Evolutionary conservation across 2,329 filamentous ascomycete genomes (phyloP).

Genomic region (Calycina herbarum): DNA sequence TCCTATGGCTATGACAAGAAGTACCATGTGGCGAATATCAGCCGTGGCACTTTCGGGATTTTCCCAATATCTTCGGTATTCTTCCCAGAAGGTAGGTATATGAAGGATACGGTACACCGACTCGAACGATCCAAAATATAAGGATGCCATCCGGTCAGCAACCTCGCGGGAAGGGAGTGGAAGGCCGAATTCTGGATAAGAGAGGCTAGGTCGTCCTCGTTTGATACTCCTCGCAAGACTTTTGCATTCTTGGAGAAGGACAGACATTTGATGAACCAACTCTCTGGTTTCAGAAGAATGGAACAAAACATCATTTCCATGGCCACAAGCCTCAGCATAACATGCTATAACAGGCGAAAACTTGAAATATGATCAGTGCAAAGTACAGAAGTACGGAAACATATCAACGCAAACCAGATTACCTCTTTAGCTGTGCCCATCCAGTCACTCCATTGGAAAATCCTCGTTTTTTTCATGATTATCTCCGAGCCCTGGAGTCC

Average conservation of each 20-base stretch:
- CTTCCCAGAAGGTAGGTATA: background rate
- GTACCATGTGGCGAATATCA: background rate
- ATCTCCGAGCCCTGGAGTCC: no score
- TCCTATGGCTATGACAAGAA: background rate
- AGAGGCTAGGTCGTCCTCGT: background rate
- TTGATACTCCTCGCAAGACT: no score
- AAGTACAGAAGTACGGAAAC: no score
- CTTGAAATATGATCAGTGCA: no score
- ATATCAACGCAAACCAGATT: no score
- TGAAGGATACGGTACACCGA: background rate
- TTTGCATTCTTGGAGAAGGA: background rate
- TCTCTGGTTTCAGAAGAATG: no score
- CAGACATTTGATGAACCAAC: background rate
- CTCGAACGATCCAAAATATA: background rate
- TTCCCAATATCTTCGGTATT: background rate
- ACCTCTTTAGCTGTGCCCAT: no score
- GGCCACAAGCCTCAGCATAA: no score
- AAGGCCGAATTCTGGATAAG: background rate
- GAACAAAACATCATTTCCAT: no score
- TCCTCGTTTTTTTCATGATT: no score
- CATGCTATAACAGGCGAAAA: no score
- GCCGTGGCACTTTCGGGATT: background rate
- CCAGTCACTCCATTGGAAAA: no score
- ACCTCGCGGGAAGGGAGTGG: background rate
- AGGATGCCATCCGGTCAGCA: background rate